These are phyloP conservation scores for Pichia nakasei DNA, from an alignment of 805 yeast genomes.

Conservation along the genomic window DNA sequence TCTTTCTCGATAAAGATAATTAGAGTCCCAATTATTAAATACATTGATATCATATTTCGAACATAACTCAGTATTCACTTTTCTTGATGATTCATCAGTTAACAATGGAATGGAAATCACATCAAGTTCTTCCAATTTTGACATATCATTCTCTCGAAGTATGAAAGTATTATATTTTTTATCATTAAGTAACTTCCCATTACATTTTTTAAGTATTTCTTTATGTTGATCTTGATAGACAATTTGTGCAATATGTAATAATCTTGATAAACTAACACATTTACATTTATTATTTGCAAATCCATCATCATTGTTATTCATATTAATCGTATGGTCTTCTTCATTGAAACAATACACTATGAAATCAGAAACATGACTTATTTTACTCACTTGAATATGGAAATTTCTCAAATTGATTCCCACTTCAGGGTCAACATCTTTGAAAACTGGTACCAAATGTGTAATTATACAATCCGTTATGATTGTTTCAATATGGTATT, in stretches of 20 bases:
- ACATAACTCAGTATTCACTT: constrained; percentile 22
- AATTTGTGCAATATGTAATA: constrained; percentile 37
- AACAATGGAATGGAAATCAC: constrained; percentile 25
- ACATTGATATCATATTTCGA: constrained; percentile 32
- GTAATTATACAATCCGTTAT: constrained; percentile 36
- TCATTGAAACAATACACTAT: constrained; percentile 59
- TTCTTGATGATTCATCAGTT: constrained; percentile 16
- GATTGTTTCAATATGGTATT: constrained; percentile 22
- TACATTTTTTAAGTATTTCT: constrained; percentile 10
- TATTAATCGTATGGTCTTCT: constrained; percentile 26
- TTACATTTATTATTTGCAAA: constrained; percentile 22
- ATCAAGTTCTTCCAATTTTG: constrained; percentile 13
- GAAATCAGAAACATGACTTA: constrained; percentile 65
- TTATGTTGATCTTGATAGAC: constrained; percentile 19
- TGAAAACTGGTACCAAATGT: constrained; percentile 43
- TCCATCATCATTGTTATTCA: constrained; percentile 7
- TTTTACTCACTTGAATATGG: constrained; percentile 76
- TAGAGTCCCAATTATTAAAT: constrained; percentile 57
- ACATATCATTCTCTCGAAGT: constrained; percentile 15
- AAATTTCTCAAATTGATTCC: constrained; percentile 79
- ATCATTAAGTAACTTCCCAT: neutral
- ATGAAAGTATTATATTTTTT: constrained; percentile 24
- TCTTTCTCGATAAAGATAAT: constrained; percentile 63
- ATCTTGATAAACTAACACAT: constrained; percentile 31
- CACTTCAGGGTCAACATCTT: constrained; percentile 54